phyloP scores from a whole-genome alignment of 371 early-diverging fungal species.

The Rhizopus stolonifer region DNA sequence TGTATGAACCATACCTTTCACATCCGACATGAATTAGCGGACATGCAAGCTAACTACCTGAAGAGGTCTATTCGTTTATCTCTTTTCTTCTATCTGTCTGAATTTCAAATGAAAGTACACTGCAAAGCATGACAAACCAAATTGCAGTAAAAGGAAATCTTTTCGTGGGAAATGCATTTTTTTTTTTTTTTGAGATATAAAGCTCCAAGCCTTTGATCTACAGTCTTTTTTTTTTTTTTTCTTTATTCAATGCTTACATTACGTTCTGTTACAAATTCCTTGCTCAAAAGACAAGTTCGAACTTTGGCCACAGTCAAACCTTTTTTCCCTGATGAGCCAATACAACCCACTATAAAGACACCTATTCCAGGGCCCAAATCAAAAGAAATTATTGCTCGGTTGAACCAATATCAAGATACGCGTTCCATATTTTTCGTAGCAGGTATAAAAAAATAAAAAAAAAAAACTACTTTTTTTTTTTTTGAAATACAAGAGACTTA shows the following conservation, averaged over 20 bases:
- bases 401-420: constrained; percentile 48
- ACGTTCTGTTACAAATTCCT: neutral
- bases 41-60: too few species aligned
- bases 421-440: constrained; percentile 49
- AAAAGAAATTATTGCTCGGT: constrained; percentile 27
- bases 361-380: constrained; percentile 48
- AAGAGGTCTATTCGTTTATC: too few species aligned
- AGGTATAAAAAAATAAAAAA: constrained; percentile 27
- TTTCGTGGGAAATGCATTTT: neutral
- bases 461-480: too few species aligned
- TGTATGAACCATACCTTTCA: too few species aligned
- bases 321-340: constrained; percentile 40
- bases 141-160: constrained; percentile 4
- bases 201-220: neutral
- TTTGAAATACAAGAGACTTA: neutral
- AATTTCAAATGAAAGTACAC: too few species aligned
- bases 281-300: neutral
- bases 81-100: too few species aligned
- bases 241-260: constrained; percentile 1
- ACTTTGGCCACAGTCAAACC: constrained; percentile 5
- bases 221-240: neutral
- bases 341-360: constrained; percentile 32
- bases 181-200: neutral
- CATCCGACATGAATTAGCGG: too few species aligned
- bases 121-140: constrained; percentile 6